These are phyloP conservation scores for Corrigiola litoralis DNA, from an alignment of 179 eudicot genomes.

Conservation along the genomic window DNA sequence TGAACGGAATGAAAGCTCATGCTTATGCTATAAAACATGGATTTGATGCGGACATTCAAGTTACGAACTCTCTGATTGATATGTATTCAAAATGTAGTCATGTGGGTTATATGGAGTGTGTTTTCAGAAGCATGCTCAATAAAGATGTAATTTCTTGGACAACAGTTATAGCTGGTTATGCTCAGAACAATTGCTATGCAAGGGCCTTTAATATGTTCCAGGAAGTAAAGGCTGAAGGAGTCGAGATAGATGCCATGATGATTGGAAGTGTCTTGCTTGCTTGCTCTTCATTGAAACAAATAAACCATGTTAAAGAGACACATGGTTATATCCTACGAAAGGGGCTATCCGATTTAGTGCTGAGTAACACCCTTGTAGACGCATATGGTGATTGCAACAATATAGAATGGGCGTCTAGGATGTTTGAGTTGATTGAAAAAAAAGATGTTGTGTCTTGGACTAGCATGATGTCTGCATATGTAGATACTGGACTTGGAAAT, in stretches of 20 bases:
- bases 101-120: slow-evolving; percentile 31
- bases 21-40: slow-evolving; percentile 33
- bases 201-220: slow-evolving; percentile 56
- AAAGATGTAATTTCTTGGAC: slow-evolving; percentile 65
- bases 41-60: slow-evolving; percentile 26
- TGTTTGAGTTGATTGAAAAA: slow-evolving; percentile 45
- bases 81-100: slow-evolving; percentile 37
- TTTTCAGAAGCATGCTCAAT: slow-evolving; percentile 27
- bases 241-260: slow-evolving; percentile 52
- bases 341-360: slow-evolving; percentile 48
- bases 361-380: slow-evolving; percentile 56
- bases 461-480: slow-evolving; percentile 35
- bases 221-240: slow-evolving; percentile 37
- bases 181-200: slow-evolving; percentile 38
- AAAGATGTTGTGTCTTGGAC: slow-evolving; percentile 57
- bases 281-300: slow-evolving; percentile 54
- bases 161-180: slow-evolving; percentile 64
- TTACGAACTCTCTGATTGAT: slow-evolving; percentile 35
- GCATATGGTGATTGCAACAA: slow-evolving; percentile 65
- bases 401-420: slow-evolving; percentile 40
- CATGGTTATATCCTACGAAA: slow-evolving; percentile 57
- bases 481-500: slow-evolving; percentile 28
- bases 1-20: slow-evolving; percentile 43
- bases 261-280: slow-evolving; percentile 70
- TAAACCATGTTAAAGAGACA: slow-evolving; percentile 59